Evolutionary conservation across 2,329 filamentous ascomycete genomes (phyloP).

Genomic region (Escovopsis sp.): DNA sequence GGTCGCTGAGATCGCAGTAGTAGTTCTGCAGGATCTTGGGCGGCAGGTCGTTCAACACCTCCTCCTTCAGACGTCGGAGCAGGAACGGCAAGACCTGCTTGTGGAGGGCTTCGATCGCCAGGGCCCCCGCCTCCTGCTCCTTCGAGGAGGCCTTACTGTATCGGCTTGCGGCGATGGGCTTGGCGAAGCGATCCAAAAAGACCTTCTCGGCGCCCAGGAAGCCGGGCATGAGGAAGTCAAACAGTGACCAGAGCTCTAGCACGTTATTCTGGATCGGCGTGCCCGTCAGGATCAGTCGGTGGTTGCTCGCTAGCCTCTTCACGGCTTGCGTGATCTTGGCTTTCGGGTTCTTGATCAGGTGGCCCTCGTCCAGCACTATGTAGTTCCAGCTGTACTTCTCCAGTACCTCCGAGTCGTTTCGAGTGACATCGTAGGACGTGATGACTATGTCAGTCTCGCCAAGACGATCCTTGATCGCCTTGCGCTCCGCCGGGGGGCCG

Average conservation of each 20-base stretch:
- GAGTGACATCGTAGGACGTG: constrained; percentile 94
- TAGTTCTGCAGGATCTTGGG: constrained; percentile 99
- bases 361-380: constrained; percentile 89
- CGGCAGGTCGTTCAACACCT: constrained; percentile 88
- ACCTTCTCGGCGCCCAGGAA: constrained; percentile 91
- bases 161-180: constrained; percentile 85
- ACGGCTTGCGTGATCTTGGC: constrained; percentile 91
- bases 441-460: constrained; percentile 80
- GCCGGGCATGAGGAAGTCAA: constrained; percentile 97
- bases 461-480: constrained; percentile 53
- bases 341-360: constrained; percentile 97
- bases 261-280: constrained; percentile 98
- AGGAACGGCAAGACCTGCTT: constrained; percentile 97
- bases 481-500: constrained; percentile 69
- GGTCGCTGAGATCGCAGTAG: constrained; percentile 91
- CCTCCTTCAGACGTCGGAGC: constrained; percentile 88
- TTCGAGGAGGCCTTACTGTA: constrained; percentile 97
- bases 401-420: constrained; percentile 83
- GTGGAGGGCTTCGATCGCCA: constrained; percentile 95
- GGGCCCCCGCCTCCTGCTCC: constrained; percentile 89
- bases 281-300: constrained; percentile 87
- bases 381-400: constrained; percentile 89
- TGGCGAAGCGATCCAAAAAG: constrained; percentile 89
- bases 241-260: constrained; percentile 89
- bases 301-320: constrained; percentile 79